These are phyloP conservation scores for Ophiostoma piceae DNA, from an alignment of 2,329 filamentous ascomycete genomes.

Conservation along the genomic window DNA sequence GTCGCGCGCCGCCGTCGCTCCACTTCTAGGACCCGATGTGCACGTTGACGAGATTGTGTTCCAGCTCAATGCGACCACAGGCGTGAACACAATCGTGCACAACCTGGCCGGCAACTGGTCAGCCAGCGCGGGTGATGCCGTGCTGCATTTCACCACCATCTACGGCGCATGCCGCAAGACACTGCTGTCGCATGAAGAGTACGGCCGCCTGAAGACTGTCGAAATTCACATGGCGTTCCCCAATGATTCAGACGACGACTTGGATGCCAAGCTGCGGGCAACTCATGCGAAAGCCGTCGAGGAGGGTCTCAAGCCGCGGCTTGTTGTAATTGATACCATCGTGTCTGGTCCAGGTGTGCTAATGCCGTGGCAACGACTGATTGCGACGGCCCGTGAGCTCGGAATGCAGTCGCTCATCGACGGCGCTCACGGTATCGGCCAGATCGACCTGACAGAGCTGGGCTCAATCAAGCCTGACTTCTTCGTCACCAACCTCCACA, in stretches of 20 bases:
- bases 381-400: not conserved
- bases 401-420: constrained; percentile 12
- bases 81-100: constrained; percentile 60
- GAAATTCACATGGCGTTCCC: not conserved
- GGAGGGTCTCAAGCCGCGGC: constrained; percentile 1
- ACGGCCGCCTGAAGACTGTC: not conserved
- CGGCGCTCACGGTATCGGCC: constrained; percentile 14
- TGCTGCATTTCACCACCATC: constrained; percentile 5
- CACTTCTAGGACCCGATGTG: constrained; percentile 47
- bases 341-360: not conserved
- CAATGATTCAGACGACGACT: not conserved
- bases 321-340: not conserved
- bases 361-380: not conserved
- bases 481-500: constrained; percentile 67
- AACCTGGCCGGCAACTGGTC: constrained; percentile 43
- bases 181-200: not conserved
- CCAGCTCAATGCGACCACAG: constrained; percentile 66
- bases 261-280: constrained; percentile 8
- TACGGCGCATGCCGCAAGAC: constrained; percentile 10
- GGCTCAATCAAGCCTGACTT: constrained; percentile 53
- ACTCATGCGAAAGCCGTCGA: not conserved
- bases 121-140: constrained; percentile 16
- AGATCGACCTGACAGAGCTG: constrained; percentile 18
- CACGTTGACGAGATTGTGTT: constrained; percentile 54
- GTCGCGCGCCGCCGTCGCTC: constrained; percentile 53